These are phyloP conservation scores for Megacollybia platyphylla DNA, from an alignment of 1,284 basidiomycete species.

Conservation along the genomic window DNA sequence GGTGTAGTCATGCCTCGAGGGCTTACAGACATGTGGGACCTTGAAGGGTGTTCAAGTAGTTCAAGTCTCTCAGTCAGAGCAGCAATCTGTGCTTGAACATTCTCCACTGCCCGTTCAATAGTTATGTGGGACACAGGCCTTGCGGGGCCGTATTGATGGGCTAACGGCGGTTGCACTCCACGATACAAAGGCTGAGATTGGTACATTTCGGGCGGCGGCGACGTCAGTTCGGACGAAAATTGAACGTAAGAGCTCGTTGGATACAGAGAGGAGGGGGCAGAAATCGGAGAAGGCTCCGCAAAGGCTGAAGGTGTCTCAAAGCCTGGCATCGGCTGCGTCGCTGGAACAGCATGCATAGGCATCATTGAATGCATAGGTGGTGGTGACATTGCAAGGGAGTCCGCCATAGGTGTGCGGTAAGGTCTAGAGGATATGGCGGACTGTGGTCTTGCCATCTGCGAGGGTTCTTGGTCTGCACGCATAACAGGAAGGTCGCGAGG, in stretches of 20 bases:
- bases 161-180: conserved; percentile 13
- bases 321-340: conserved; percentile 54
- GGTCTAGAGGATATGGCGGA: conserved; percentile 63
- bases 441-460: conserved; percentile 42
- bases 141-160: conserved; percentile 18
- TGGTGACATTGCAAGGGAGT: conserved; percentile 43
- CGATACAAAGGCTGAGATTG: conserved; percentile 24
- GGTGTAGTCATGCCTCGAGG: conserved; percentile 24
- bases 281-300: conserved; percentile 28
- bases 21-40: conserved; percentile 20
- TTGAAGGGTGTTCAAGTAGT: conserved; percentile 43
- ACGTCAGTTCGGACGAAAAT: conserved; percentile 19
- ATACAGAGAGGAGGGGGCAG: conserved; percentile 26
- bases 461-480: conserved; percentile 17
- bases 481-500: conserved; percentile 27
- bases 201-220: conserved; percentile 22
- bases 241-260: conserved; percentile 21
- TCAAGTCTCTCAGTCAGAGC: conserved; percentile 85
- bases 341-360: conserved; percentile 17
- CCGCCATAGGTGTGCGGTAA: conserved; percentile 65
- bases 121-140: conserved; percentile 29
- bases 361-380: conserved; percentile 19
- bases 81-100: conserved; percentile 79
- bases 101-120: conserved; percentile 69
- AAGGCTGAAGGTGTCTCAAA: conserved; percentile 68